Base-by-base conservation (phyloP, 352 stramenopile species). In the Phytopythium aichiense region DNA sequence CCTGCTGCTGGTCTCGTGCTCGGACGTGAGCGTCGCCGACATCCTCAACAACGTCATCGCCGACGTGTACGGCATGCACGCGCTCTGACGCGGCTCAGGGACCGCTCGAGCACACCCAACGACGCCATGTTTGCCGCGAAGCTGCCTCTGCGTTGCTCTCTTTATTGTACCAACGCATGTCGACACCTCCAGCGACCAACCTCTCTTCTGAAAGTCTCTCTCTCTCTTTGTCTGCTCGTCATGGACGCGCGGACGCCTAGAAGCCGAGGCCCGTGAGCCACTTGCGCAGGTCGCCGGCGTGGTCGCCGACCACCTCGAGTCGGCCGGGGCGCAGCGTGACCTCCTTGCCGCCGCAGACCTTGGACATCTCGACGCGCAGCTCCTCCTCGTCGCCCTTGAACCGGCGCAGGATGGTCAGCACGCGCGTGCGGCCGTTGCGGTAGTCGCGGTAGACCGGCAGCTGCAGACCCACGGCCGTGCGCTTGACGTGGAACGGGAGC, bases 401-500 rank as follows among this genome's bases (percentile, higher is more conserved):
- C 65, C 84, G 84, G 56, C 87, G 83, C 61, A 95, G 57, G 65
- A 94, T 92, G 56, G 87, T 95, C 56, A 95, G 68, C 68, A 94
- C 81, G 60, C 87, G 87, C 69, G 87, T 95, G 68, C 86, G 83
- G 56, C 87, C 87, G 62, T 95, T 95, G 45, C 84, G 65, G 69
- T 83, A 89, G 71, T 95, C 87, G 61, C 83, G 80, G 79, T 95
- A 95, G 69, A 95, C 86, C 20, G 87, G 87, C 35, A 95, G 72
- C 66, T 95, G 87, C 60, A 90, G 60, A 5, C 86, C 86, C 40
- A 86, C 65, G 31, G 81, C 77, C 53, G 87, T 95, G 66, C 87
- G 84, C 81, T 94, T 92, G 28, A 95, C 80, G 40, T 75, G 63
- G 70, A 94, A 93, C 33, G 85, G 86, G 35, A 95, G 49, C 45